Base-by-base conservation (phyloP, 129 eudicot genomes). In the Lactuca saligna region DNA sequence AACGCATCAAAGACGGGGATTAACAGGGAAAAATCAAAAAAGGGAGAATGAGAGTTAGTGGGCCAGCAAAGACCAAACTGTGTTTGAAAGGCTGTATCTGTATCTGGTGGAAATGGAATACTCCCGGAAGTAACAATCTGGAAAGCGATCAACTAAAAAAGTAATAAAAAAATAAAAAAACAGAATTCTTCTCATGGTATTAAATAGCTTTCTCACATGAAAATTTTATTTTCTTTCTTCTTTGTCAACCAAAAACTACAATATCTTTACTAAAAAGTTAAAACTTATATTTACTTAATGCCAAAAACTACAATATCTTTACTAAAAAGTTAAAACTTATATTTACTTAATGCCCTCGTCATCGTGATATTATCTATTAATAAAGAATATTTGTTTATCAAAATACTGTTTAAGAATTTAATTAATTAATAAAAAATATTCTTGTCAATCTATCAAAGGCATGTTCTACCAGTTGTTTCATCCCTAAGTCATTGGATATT, bases 61-160 rank as follows among this genome's bases (percentile, higher is more conserved):
- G 74, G 74, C 54, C 74, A 53, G 51, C 72, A n/a, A 66, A 65
- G 20, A 7, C 51, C 15, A 46, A 46, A 46, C 51, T 46, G 59
- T 2, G 41, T n/a, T 39, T 41, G 65, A 61, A 42, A 57, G 62
- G 60, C 9, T 34, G 62, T 67, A 54, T 67, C 9, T 34, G 62
- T 67, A 54, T 67, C 51, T 68, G 63, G 25, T 17, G 64, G n/a
- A n/a, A n/a, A n/a, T 17, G 64, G 33, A 55, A 37, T 65, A 7
- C 59, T 66, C 13, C 60, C 5, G 20, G 20, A 11, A 29, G 37
- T 37, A 39, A 70, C 65, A 57, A 70, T 70, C 74, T 70, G 66
- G 74, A 70, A 57, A 70, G 65, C n/a, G 8, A 41, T 57, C 42
- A 41, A 14, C 39, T 0, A 57, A 41, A 51, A 56, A 55, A 57